Conservation (phyloP, 495 filamentous ascomycete species). For the Hypoxylon cercidicola region DNA sequence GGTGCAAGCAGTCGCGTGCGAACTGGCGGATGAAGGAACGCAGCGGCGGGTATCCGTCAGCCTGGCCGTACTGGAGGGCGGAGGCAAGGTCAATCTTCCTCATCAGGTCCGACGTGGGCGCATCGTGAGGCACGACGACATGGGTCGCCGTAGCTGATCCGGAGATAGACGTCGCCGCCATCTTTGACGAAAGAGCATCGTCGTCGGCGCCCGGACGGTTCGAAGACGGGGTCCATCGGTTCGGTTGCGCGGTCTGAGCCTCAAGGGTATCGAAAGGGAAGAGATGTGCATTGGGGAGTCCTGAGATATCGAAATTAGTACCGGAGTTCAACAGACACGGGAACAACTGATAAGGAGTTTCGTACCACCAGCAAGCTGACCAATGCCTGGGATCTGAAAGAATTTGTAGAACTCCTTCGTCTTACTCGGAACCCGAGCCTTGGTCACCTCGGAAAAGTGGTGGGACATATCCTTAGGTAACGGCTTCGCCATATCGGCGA, state of each 20-base stretch:
- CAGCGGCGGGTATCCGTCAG: conserved; percentile 80
- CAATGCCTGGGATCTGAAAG: conserved; percentile 80
- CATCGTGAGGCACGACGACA: conserved; percentile 76
- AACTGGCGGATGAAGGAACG: conserved; percentile 81
- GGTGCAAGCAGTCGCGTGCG: conserved; percentile 78
- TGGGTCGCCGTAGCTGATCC: conserved; percentile 54
- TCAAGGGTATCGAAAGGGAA: conserved; percentile 94
- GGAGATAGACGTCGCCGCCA: conserved; percentile 31
- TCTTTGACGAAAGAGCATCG: conserved; percentile 23
- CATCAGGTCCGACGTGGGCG: conserved; percentile 60
- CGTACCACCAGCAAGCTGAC: conserved; percentile 88
- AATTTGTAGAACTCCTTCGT: conserved; percentile 89
- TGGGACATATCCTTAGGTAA: conserved; percentile 79
- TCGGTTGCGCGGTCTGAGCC: conserved; percentile 76
- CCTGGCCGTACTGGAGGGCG: conserved; percentile 86
- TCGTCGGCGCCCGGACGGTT: conserved; percentile 61
- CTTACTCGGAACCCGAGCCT: conserved; percentile 67
- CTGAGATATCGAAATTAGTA: conserved; percentile 52
- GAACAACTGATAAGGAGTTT: conserved; percentile 26
- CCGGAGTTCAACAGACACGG: not conserved
- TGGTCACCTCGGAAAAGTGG: conserved; percentile 75
- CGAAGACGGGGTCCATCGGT: conserved; percentile 75
- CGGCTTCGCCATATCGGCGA: conserved; percentile 47
- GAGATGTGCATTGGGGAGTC: conserved; percentile 79
- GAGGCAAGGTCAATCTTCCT: conserved; percentile 81